Percentiles rank a stretch among this genome's conserved stretches.
These are phyloP conservation scores for Physcomitrellopsis africana DNA, from an alignment of 225 moss, liverwort and hornwort species.

Conservation along the genomic window DNA sequence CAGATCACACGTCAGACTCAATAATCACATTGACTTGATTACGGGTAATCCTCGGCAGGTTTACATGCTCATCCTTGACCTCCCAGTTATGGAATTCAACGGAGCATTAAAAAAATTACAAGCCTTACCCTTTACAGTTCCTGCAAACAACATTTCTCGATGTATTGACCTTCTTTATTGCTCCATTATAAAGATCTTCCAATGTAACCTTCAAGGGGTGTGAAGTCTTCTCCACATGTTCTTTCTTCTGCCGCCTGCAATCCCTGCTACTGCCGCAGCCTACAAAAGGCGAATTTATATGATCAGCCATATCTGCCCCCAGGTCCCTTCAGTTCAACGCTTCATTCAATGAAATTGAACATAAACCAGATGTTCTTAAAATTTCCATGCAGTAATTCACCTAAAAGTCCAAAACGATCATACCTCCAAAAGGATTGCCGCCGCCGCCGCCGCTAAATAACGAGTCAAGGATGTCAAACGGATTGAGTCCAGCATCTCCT, in stretches of 20 bases:
- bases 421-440: constrained; percentile 74
- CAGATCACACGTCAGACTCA: too few species aligned
- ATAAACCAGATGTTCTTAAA: too few species aligned
- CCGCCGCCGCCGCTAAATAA: constrained; percentile 74
- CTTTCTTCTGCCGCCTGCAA: constrained; percentile 74
- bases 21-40: too few species aligned
- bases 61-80: background rate
- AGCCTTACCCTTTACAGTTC: constrained; percentile 85
- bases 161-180: constrained; percentile 83
- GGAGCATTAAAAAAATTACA: background rate
- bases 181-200: constrained; percentile 91
- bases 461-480: constrained; percentile 77
- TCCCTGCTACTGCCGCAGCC: constrained; percentile 63
- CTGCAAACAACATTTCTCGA: constrained; percentile 83
- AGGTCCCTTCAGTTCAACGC: too few species aligned
- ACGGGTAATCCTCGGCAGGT: too few species aligned
- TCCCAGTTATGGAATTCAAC: background rate
- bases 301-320: too few species aligned
- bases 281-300: too few species aligned
- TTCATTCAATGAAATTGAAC: too few species aligned
- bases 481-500: constrained; percentile 64
- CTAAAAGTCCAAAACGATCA: background rate
- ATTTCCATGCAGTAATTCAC: too few species aligned
- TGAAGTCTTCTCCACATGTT: constrained; percentile 69
- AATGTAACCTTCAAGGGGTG: constrained; percentile 87